Base-by-base conservation (phyloP, 2,329 filamentous ascomycete species). In the Coniochaeta hoffmannii region DNA sequence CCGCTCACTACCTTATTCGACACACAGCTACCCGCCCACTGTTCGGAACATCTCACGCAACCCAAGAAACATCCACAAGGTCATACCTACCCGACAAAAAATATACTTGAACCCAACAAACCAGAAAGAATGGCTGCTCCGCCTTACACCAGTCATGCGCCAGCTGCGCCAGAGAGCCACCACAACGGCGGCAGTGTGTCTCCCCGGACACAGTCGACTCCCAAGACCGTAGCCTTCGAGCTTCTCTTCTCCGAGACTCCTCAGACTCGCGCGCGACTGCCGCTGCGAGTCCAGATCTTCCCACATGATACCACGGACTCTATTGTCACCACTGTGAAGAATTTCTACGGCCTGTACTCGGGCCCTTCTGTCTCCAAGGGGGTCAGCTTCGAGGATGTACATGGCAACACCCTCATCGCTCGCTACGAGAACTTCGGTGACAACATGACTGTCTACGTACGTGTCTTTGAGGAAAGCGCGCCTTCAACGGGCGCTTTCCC, bases 261-360 rank as follows among this genome's bases (percentile, higher is more conserved):
- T 58, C 82, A 87, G 67, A 83, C 82, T 64, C 83, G 84, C 64
- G 88, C 87, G 73, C 86, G 89, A 67, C 77, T 92, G 62, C 88
- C 89, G n/a, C 86, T 93, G 83, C 80, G 88, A 65, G 88, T 93
- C 54, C 89, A 95, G 66, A 97, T 99, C 63, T 96, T 88, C 67
- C 90, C 90, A 50, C 92, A 97, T 72, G 94, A 99, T 76, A 92
- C 90, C 53, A 97, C 93, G 22, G 93, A 97, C 69, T 97, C 92
- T 34, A 99, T 99, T 74, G 90, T 97, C 61, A 94, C 91, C 14
- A 97, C 94, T 1, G 93, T 97, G 67, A 97, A 96, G 81, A 97
- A 97, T 77, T 97, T 97, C 76, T 97, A 96, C 69, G 94, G 94
- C 58, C 81, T 99, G 62, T 97, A 97, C 70, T 89, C 93, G 61